Evolutionary conservation across 2,329 filamentous ascomycete genomes (phyloP), one percentile per base, ranked within the genome.

Genomic region (Cadophora gregata): DNA sequence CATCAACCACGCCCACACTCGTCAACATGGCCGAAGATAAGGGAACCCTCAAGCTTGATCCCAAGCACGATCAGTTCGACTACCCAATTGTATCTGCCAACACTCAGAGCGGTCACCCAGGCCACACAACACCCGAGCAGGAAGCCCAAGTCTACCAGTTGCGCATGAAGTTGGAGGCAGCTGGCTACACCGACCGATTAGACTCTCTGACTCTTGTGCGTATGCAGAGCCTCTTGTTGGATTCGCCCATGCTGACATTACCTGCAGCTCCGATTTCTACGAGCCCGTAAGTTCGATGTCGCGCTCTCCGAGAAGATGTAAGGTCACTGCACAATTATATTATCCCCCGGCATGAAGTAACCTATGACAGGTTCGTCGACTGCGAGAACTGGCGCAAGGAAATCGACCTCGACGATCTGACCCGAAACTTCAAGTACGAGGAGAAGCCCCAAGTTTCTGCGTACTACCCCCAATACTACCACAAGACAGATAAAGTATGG

Each of bases 401-500:
- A 65, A 96, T 91, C 76, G 88, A 91, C 70, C 91, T 97, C 36
- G 93, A 97, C 81, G 86, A 94, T 71, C 86, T 93, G 45, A 88
- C 95, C 63, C 88, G 87, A 70, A 90, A 83, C 74, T 97, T 96
- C 84, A 89, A 96, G 67, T 97, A 97, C 83, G 85, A 85, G 70
- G 94, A 97, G 86, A 96, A 95, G 81, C 78, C 86, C 64, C 79
- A 95, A 78, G 87, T 99, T 67, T 92, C 92, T 80, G 84, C 95
- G 81, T 97, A 92, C 85, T 99, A 99, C 82, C 93, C 93, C 58
- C 96, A 99, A 82, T 99, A 96, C 85, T 99, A 99, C 84, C 96
- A 99, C 87, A 97, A 97, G 84, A 95, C 89, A 14, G 93, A 96
- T 81, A 93, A 93, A 82, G 88, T 90, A 69, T 55, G 50, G n/a